These are phyloP conservation scores for Tetraselmis chui DNA, from an alignment of 139 green algal species.

Conservation along the genomic window DNA sequence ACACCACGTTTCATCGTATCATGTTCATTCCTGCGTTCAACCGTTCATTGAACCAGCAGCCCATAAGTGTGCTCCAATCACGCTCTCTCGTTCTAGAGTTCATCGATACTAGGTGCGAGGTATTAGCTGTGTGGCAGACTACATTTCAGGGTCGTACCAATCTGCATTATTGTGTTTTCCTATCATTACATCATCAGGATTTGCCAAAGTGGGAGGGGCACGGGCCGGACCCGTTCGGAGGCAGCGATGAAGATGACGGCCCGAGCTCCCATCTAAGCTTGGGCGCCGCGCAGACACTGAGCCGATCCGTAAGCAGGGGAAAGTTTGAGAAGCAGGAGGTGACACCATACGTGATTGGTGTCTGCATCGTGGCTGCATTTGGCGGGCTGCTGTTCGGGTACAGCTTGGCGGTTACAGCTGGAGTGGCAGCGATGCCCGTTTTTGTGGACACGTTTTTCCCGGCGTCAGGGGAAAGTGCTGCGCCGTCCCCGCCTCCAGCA, in stretches of 20 bases:
- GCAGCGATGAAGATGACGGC: background rate
- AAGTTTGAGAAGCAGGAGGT: background rate
- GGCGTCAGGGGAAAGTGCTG: background rate
- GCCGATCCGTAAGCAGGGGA: background rate
- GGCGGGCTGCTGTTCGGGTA: conserved; percentile 53
- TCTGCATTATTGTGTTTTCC: no score
- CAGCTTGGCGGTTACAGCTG: conserved; percentile 45
- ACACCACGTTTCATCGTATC: no score
- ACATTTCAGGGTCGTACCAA: no score
- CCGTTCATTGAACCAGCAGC: no score
- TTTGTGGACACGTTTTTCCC: conserved; percentile 60
- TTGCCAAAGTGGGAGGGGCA: background rate
- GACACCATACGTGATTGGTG: background rate
- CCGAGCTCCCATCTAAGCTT: background rate
- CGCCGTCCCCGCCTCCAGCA: background rate
- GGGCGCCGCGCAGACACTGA: background rate
- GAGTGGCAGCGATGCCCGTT: conserved; percentile 30
- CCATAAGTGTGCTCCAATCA: no score
- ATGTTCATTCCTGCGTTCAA: no score
- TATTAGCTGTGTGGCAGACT: no score
- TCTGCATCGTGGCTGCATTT: conserved; percentile 25
- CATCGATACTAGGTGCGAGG: no score
- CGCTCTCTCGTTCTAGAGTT: no score
- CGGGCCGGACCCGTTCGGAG: background rate
- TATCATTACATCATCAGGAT: no score